These are phyloP conservation scores for Chrysanthemum lavandulifolium DNA, from an alignment of 129 eudicot species.

Conservation along the genomic window DNA sequence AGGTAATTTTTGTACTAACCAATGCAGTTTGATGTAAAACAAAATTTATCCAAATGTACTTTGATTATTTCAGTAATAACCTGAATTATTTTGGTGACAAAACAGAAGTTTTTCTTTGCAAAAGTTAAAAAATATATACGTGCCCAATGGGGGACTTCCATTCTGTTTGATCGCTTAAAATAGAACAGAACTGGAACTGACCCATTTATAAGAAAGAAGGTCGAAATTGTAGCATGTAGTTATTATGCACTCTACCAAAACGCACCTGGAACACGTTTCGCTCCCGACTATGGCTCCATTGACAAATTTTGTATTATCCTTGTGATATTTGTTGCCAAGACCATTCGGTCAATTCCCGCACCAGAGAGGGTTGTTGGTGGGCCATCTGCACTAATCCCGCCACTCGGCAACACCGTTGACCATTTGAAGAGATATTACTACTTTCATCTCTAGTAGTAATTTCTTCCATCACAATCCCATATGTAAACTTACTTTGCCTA, in stretches of 20 bases:
- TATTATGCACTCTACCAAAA: background rate
- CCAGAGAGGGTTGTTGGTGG: constrained; percentile 96
- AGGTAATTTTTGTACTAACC: background rate
- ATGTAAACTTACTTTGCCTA: constrained; percentile 91
- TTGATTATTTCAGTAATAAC: no score
- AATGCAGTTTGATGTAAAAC: no score
- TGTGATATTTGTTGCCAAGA: constrained; percentile 87
- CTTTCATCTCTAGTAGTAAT: constrained; percentile 94
- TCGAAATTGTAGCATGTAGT: no score
- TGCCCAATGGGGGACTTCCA: no score
- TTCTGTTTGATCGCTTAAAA: no score
- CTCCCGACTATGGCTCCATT: constrained; percentile 96
- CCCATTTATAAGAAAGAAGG: no score
- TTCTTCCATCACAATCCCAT: constrained; percentile 91
- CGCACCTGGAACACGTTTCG: constrained; percentile 89
- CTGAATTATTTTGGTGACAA: no score
- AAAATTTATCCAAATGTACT: no score
- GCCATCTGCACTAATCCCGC: constrained; percentile 84
- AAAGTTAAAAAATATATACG: no score
- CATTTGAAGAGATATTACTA: constrained; percentile 71
- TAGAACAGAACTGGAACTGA: no score
- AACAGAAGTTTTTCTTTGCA: no score
- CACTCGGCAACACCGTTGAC: constrained; percentile 80
- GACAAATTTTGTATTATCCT: constrained; percentile 85
- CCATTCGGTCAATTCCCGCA: constrained; percentile 88